These are phyloP conservation scores for Annulohypoxylon stygium DNA, from an alignment of 495 filamentous ascomycete genomes.

Conservation along the genomic window DNA sequence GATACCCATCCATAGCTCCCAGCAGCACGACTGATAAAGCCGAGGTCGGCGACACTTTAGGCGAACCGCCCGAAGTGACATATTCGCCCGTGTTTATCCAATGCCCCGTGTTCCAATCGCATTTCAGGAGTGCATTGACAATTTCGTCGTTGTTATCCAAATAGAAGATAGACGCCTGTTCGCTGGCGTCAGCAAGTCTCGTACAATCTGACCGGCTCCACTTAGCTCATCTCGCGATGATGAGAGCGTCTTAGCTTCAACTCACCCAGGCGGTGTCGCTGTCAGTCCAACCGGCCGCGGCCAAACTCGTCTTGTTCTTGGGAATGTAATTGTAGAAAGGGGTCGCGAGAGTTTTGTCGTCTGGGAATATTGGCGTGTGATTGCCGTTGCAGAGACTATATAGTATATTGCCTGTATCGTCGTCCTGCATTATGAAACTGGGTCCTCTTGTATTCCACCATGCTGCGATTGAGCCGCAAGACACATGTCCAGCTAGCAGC, in stretches of 20 bases:
- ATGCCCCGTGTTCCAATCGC: constrained; percentile 43
- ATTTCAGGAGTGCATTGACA: constrained; percentile 49
- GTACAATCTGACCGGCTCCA: constrained; percentile 27
- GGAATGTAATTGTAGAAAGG: constrained; percentile 38
- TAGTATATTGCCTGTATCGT: constrained; percentile 46
- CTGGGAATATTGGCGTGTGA: constrained; percentile 47
- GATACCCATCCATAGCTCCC: constrained; percentile 46
- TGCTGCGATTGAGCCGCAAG: constrained; percentile 47
- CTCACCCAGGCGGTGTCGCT: constrained; percentile 39
- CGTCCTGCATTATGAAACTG: constrained; percentile 49
- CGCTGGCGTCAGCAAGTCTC: constrained; percentile 44
- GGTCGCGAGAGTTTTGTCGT: constrained; percentile 33
- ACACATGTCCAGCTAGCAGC: constrained; percentile 44
- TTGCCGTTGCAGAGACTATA: constrained; percentile 51
- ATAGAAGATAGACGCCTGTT: constrained; percentile 50
- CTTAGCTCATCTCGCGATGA: constrained; percentile 22
- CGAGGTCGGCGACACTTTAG: constrained; percentile 34
- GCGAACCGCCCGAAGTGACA: constrained; percentile 40
- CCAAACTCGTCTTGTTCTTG: constrained; percentile 48
- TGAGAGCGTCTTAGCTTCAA: constrained; percentile 29
- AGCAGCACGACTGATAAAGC: constrained; percentile 46
- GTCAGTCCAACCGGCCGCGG: constrained; percentile 48
- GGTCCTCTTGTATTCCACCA: constrained; percentile 48
- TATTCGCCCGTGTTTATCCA: constrained; percentile 43
- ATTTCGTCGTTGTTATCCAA: constrained; percentile 50